phyloP scores from a whole-genome alignment of 495 filamentous ascomycete species.

The Aspergillus coremiiformis region DNA sequence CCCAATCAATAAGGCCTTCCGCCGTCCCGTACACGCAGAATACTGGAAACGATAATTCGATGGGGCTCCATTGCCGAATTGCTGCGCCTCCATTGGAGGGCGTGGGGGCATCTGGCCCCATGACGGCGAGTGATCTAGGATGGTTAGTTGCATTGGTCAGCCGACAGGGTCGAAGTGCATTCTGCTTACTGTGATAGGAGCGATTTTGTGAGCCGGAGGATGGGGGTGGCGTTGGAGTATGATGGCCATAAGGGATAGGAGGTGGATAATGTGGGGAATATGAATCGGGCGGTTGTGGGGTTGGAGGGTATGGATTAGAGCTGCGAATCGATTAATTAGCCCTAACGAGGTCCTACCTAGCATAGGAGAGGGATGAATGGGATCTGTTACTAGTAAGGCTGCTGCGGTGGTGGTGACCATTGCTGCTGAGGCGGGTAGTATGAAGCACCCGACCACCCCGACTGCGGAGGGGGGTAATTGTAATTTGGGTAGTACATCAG shows the following conservation, averaged over 20 bases:
- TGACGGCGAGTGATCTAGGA: slow-evolving; percentile 12
- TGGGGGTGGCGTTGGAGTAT: slow-evolving; percentile 15
- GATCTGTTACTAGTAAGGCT: slow-evolving; percentile 7
- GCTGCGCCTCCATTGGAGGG: slow-evolving; percentile 36
- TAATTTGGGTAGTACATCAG: slow-evolving; percentile 27
- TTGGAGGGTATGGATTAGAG: slow-evolving; percentile 15
- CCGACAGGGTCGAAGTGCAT: not conserved
- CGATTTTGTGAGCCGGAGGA: slow-evolving; percentile 8
- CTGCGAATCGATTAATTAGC: slow-evolving; percentile 3
- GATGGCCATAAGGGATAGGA: slow-evolving; percentile 11
- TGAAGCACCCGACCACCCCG: slow-evolving; percentile 22
- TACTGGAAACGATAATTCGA: slow-evolving; percentile 79
- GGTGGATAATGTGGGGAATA: slow-evolving; percentile 17
- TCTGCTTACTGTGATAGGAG: slow-evolving; percentile 13
- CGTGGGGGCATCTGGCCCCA: slow-evolving; percentile 24
- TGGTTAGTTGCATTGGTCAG: not conserved
- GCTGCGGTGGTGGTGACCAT: slow-evolving; percentile 12
- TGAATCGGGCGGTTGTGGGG: slow-evolving; percentile 6
- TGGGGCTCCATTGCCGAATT: slow-evolving; percentile 73
- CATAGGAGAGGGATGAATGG: not conserved
- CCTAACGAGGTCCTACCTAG: not conserved
- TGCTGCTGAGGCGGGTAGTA: slow-evolving; percentile 14
- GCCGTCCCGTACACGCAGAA: slow-evolving; percentile 79
- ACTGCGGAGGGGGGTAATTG: slow-evolving; percentile 17
- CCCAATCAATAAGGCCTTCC: slow-evolving; percentile 89